phyloP scores from a whole-genome alignment of 495 filamentous ascomycete species.

The Neurospora sp. region DNA sequence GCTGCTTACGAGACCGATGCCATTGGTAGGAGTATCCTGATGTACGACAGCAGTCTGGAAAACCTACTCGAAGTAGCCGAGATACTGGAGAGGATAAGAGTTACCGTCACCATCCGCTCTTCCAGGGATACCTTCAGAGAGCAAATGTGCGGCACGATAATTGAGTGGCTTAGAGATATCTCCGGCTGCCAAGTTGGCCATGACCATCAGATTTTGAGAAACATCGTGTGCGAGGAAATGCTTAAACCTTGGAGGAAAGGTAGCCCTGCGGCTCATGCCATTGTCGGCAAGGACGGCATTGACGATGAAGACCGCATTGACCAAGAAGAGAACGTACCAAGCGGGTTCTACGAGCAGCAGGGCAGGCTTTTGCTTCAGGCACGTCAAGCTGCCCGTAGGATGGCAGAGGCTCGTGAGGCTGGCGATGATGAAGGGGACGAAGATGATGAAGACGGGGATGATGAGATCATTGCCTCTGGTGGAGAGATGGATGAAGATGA shows the following conservation, averaged over 20 bases:
- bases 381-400: constrained; percentile 40
- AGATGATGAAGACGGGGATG: constrained; percentile 31
- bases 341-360: constrained; percentile 22
- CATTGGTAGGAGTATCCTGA: constrained; percentile 73
- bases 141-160: constrained; percentile 96
- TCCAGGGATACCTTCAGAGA: constrained; percentile 90
- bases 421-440: constrained; percentile 71
- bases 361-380: constrained; percentile 21
- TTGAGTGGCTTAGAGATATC: constrained; percentile 93
- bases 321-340: constrained; percentile 21
- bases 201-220: constrained; percentile 70
- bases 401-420: constrained; percentile 41
- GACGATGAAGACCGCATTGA: constrained; percentile 66
- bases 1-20: constrained; percentile 81
- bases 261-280: constrained; percentile 72
- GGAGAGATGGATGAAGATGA: constrained; percentile 38
- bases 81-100: constrained; percentile 88
- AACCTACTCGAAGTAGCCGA: constrained; percentile 64
- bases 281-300: constrained; percentile 76
- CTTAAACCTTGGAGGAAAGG: constrained; percentile 78
- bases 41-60: constrained; percentile 59
- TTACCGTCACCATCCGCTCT: constrained; percentile 91
- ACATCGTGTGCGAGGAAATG: constrained; percentile 80
- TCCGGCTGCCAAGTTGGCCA: constrained; percentile 76
- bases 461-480: constrained; percentile 24